Conservation (phyloP, 1,139 yeast species). For the Diutina rugosa region DNA sequence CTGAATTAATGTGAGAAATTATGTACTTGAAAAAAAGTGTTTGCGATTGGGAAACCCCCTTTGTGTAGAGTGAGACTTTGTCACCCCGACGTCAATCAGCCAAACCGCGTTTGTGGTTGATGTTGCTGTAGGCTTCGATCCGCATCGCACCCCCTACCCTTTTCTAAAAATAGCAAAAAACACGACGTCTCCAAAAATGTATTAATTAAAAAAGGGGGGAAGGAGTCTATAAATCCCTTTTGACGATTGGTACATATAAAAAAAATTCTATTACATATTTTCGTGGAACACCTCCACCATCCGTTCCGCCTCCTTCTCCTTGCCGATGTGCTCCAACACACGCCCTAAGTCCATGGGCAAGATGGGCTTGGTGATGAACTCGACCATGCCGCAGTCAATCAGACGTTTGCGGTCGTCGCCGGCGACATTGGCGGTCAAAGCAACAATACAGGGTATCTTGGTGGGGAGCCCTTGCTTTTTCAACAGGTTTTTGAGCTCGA, state of each 20-base stretch:
- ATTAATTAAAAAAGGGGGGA: background rate
- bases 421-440: constrained; percentile 46
- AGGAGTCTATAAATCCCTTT: background rate
- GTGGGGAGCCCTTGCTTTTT: constrained; percentile 11
- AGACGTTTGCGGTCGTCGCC: constrained; percentile 40
- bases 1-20: background rate
- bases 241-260: no score
- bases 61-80: background rate
- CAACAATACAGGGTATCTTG: constrained; percentile 32
- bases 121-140: background rate
- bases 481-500: constrained; percentile 16
- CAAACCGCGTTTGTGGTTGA: background rate
- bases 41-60: background rate
- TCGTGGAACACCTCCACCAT: background rate
- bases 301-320: constrained; percentile 5
- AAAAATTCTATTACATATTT: background rate
- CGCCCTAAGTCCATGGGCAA: constrained; percentile 31
- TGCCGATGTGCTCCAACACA: constrained; percentile 15
- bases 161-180: background rate
- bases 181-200: background rate
- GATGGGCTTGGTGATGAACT: constrained; percentile 42
- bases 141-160: background rate
- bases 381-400: constrained; percentile 40
- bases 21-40: background rate
- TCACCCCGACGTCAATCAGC: background rate